Evolutionary conservation across 2,329 filamentous ascomycete genomes (phyloP).

Genomic region (Aplosporella prunicola): DNA sequence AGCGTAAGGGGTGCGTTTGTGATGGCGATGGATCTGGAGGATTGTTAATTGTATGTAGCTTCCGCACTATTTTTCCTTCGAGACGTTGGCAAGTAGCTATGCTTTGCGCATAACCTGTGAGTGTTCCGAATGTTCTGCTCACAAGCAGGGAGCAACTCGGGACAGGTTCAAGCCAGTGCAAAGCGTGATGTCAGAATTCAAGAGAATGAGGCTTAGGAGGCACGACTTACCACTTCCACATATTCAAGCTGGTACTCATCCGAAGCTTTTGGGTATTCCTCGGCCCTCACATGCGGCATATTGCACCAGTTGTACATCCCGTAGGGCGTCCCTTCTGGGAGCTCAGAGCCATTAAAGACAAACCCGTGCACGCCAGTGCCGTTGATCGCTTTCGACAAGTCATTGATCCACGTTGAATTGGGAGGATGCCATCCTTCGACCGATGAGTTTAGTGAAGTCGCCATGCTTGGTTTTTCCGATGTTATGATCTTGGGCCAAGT

Average conservation of each 20-base stretch:
- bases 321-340: constrained; percentile 45
- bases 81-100: too few species aligned
- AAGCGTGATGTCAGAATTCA: too few species aligned
- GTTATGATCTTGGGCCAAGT: too few species aligned
- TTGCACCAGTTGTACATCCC: constrained; percentile 74
- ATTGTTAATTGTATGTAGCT: neutral
- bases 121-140: too few species aligned
- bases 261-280: constrained; percentile 51
- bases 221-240: constrained; percentile 58
- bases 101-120: constrained; percentile 21
- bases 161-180: too few species aligned
- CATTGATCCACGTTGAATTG: constrained; percentile 45
- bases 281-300: constrained; percentile 69
- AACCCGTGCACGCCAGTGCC: constrained; percentile 61
- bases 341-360: constrained; percentile 57
- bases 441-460: constrained; percentile 5
- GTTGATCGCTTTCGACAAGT: constrained; percentile 48
- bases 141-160: too few species aligned
- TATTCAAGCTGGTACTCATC: constrained; percentile 58
- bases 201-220: too few species aligned
- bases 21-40: constrained; percentile 65
- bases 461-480: too few species aligned
- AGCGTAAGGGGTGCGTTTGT: constrained; percentile 75
- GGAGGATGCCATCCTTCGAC: constrained; percentile 24
- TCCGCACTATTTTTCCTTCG: neutral